Evolutionary conservation across 2,329 filamentous ascomycete genomes (phyloP), one percentile per base, ranked within the genome.

Genomic region (Phialocephala subalpina): DNA sequence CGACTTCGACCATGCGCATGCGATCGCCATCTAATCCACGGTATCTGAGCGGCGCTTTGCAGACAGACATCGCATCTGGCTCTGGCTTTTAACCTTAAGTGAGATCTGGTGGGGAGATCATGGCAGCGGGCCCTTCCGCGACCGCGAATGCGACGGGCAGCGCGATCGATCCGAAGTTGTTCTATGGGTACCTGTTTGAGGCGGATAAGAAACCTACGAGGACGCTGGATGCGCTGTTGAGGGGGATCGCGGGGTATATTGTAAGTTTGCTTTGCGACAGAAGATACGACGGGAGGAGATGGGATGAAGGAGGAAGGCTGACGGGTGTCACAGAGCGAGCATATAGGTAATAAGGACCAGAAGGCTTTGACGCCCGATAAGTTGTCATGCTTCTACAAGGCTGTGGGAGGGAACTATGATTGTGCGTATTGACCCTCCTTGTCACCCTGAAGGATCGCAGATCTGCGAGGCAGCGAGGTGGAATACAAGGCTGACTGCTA

Each of bases 381-480:
- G 75, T 81, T 95, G 49, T 90, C 92, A n/a, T 83, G 86, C 45
- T 95, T 94, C 76, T 95, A 95, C 79, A 88, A 87, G 75, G 82
- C 84, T 33, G 90, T 93, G 18, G 92, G 91, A 64, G 90, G 90
- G 55, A 87, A 94, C 74, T 93, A 92, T 78, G 92, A 95, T 76
- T 80, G 87, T 89, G 73, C 52, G 76, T 68, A 47, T 38, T 55
- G 53, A 47, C 65, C 36, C 38, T 49, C 61, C 63, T 52, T 12
- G 45, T 35, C 47, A 20, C 36, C n/a, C 25, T 29, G 25, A 53
- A 29, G 49, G 12, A 29, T 29, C 45, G 29, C 40, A 42, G 14
- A 42, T 18, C 40, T 42, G 8, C 16, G n/a, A 42, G 40, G 40
- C 40, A 42, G 16, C 40, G 40, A 42, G 40, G 40, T 49, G 6